Conservation (phyloP, 129 eudicot species). For the Pseudognaphalium luteoalbum region DNA sequence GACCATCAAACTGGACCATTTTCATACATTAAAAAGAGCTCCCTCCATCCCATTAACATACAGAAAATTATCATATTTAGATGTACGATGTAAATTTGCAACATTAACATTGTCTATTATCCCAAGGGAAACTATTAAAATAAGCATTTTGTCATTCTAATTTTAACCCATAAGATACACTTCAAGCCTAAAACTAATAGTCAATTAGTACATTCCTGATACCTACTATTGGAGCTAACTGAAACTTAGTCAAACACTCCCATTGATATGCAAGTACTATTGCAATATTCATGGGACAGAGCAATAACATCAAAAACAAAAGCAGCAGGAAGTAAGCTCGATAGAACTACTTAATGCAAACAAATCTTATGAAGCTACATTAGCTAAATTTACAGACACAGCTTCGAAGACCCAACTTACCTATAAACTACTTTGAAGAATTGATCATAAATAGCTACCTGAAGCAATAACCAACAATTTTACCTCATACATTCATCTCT, state of each 20-base stretch:
- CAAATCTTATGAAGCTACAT: too few species aligned
- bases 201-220: not conserved
- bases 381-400: too few species aligned
- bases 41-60: not conserved
- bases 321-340: too few species aligned
- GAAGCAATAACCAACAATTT: not conserved
- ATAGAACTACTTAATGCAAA: too few species aligned
- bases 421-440: not conserved
- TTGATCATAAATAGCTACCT: not conserved
- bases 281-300: too few species aligned
- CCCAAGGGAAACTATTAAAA: not conserved
- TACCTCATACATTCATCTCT: not conserved
- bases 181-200: not conserved
- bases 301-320: too few species aligned
- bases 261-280: too few species aligned
- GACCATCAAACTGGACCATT: constrained; percentile 1
- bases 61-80: not conserved
- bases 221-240: not conserved
- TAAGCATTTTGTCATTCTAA: too few species aligned
- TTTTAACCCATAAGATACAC: too few species aligned
- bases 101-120: not conserved
- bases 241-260: too few species aligned
- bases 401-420: too few species aligned
- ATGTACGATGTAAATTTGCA: not conserved
- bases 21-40: not conserved